phyloP scores from a whole-genome alignment of 371 early-diverging fungal species.

The Apophysomyces sp. region DNA sequence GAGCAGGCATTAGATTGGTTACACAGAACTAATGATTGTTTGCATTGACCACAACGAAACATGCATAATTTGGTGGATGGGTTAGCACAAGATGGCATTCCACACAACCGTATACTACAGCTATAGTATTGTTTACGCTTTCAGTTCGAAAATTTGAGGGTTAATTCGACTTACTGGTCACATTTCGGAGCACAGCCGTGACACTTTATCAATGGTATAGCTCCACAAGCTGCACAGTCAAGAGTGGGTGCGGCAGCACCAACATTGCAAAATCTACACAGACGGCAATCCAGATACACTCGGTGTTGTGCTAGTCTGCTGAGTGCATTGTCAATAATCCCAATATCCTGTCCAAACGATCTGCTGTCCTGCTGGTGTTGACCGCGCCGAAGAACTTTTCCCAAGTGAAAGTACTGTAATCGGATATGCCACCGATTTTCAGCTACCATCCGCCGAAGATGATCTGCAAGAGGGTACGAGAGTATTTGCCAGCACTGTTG shows the following conservation, averaged over 20 bases:
- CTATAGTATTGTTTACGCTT: background rate
- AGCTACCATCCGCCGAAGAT: background rate
- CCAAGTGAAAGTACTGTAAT: conserved; percentile 13
- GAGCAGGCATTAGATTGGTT: conserved; percentile 10
- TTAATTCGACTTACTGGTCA: conserved; percentile 11
- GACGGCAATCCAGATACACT: conserved; percentile 18
- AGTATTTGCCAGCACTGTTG: conserved; percentile 15
- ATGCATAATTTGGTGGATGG: conserved; percentile 3
- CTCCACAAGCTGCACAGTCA: conserved; percentile 16
- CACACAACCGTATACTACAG: conserved; percentile 16
- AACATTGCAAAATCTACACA: conserved; percentile 17
- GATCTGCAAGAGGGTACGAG: conserved; percentile 15
- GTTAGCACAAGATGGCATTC: conserved; percentile 7
- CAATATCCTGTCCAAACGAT: conserved; percentile 24
- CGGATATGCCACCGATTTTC: background rate
- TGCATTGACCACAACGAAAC: conserved; percentile 12
- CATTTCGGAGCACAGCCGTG: conserved; percentile 21
- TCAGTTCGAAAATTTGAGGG: background rate
- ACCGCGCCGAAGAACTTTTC: conserved; percentile 20
- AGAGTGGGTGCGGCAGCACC: conserved; percentile 14
- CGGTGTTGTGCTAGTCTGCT: conserved; percentile 10
- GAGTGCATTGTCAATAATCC: conserved; percentile 11
- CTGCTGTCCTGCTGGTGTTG: conserved; percentile 4
- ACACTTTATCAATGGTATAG: conserved; percentile 16
- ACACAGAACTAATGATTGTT: conserved; percentile 13